phyloP scores from a whole-genome alignment of 305 asterid species.

The Fraxinus paxiana region DNA sequence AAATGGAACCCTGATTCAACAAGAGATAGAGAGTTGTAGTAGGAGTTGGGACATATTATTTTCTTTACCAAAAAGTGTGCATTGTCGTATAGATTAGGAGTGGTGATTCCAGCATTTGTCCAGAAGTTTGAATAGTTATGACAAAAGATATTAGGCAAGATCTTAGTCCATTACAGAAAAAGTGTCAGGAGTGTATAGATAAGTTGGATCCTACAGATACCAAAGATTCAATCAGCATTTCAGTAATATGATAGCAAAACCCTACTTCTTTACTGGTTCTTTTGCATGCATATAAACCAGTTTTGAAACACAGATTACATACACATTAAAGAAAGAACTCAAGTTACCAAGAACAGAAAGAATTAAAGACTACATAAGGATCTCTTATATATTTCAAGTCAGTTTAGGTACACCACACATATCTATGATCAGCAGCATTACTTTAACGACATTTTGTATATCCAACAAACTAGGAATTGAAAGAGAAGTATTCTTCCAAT shows the following conservation, averaged over 20 bases:
- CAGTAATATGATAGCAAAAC: background rate
- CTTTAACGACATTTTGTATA: background rate
- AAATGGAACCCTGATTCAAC: background rate
- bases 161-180: background rate
- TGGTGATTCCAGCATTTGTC: background rate
- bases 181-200: background rate
- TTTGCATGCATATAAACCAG: background rate
- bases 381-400: background rate
- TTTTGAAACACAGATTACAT: background rate
- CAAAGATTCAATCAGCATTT: background rate
- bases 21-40: background rate
- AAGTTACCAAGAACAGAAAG: conserved; percentile 10
- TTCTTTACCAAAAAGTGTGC: background rate
- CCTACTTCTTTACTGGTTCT: background rate
- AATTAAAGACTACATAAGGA: background rate
- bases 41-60: background rate
- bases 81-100: background rate
- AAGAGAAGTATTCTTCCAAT: background rate
- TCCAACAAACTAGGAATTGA: background rate
- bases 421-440: background rate
- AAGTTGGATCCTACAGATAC: background rate
- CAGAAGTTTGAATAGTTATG: background rate
- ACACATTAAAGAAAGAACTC: background rate
- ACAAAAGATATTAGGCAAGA: background rate
- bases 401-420: background rate